Evolutionary conservation across 306 rosid genomes (phyloP).

Genomic region (Alnus rubra): DNA sequence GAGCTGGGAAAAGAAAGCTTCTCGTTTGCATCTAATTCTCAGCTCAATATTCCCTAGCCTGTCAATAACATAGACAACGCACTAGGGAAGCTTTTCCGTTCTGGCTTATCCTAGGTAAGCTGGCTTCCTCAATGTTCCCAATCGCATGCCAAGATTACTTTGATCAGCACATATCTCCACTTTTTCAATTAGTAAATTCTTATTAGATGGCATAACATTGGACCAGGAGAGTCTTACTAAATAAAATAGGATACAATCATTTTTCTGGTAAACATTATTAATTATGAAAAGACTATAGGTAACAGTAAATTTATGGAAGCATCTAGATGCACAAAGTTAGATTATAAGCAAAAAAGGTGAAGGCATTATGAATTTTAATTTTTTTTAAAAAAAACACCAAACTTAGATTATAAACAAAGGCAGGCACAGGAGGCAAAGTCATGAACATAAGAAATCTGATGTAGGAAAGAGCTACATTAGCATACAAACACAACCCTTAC

Average conservation of each 20-base stretch:
- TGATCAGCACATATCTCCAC: background rate
- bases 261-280: background rate
- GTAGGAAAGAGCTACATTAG: background rate
- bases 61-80: background rate
- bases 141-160: background rate
- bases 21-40: background rate
- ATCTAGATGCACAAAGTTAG: background rate
- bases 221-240: background rate
- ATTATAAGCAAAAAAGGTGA: slow-evolving; percentile 2
- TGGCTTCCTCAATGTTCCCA: background rate
- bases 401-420: background rate
- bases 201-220: background rate
- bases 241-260: background rate
- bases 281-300: slow-evolving; percentile 5
- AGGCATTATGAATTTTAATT: slow-evolving; percentile 4
- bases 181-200: background rate
- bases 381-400: background rate
- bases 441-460: background rate
- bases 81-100: background rate
- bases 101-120: background rate
- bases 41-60: background rate
- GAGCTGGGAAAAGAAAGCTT: background rate
- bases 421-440: background rate
- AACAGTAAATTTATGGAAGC: slow-evolving; percentile 13
- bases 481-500: slow-evolving; percentile 38